Conservation (phyloP, 164 flowering plant species). For the Kingdonia uniflora region DNA sequence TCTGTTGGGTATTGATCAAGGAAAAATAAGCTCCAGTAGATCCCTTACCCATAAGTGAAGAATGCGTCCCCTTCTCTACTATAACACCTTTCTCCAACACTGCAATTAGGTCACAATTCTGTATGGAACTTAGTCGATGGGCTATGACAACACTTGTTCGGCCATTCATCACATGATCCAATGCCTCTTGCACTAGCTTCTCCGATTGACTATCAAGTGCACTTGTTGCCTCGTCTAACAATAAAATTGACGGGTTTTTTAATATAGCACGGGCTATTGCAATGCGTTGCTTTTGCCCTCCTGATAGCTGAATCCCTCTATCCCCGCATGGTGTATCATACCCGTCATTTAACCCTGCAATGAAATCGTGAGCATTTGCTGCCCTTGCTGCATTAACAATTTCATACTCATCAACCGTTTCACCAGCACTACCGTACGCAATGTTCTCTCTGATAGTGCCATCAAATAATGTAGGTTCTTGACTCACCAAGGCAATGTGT, state of each 20-base stretch:
- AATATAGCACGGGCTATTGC: constrained; percentile 3
- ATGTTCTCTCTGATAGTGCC: constrained; percentile 3
- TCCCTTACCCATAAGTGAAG: neutral
- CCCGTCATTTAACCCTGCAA: neutral
- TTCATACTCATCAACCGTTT: neutral
- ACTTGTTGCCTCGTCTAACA: constrained; percentile 1
- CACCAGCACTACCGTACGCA: neutral
- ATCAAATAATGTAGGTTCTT: neutral
- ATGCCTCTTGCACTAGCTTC: neutral
- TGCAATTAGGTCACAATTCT: neutral
- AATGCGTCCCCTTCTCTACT: neutral
- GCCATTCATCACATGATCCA: neutral
- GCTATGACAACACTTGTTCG: neutral
- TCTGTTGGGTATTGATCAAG: neutral
- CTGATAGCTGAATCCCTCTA: constrained; percentile 1
- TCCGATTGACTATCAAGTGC: constrained; percentile 2
- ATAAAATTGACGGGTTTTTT: constrained; percentile 1
- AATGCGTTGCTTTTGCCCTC: neutral
- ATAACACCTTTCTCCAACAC: neutral
- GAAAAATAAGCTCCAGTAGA: neutral
- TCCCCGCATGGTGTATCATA: neutral
- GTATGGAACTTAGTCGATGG: constrained; percentile 1
- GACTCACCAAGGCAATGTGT: constrained; percentile 1
- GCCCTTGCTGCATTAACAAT: neutral
- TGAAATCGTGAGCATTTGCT: constrained; percentile 3